Evolutionary conservation across 2,329 filamentous ascomycete species (phyloP), one percentile per base, ranked within the genome.

Genomic region (Biscogniauxia sp.): DNA sequence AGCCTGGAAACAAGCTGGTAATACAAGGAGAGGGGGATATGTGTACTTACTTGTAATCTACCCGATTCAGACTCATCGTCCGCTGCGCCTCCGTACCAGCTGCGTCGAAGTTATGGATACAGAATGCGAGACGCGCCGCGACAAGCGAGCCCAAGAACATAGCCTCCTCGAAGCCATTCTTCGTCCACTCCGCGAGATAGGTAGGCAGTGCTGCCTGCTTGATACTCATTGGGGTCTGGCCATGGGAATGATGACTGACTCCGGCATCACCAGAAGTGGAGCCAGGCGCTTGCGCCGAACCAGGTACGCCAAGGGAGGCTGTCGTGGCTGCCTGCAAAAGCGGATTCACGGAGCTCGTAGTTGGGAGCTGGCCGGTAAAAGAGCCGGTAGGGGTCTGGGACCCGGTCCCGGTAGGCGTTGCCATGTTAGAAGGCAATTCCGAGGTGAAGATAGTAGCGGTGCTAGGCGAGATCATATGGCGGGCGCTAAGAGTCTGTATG

Each of bases 401-500:
- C 37, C 94, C 94, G 0, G 94, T 98, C 20, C 92, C 93, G 11
- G 90, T 84, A 1, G 95, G 95, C 0, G 95, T 98, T 28, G 91
- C 93, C 73, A 97, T 86, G 77, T 95, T 94, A 8, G 93, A 97
- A 7, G 95, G 95, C 45, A 98, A 87, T 76, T 99, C 95, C 20
- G 93, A 97, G 41, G 93, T 97, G 82, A 98, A 98, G 71, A 98
- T 98, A 51, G 93, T 97, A 55, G 92, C 93, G 1, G 92, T 94
- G 26, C 90, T 93, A 0, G 95, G 95, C 1, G 93, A 96, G 67
- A 99, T 88, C 57, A 97, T 84, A 75, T 97, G 95, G 66, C 93
- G 93, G 54, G 88, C 84, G 45, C 85, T 85, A 41, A 99, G 84
- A 0, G 88, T 93, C 69, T 90, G 84, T 45, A 98, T 75, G 54